These are phyloP conservation scores for Fulvia fulva DNA, from an alignment of 2,329 filamentous ascomycete species.

Conservation along the genomic window DNA sequence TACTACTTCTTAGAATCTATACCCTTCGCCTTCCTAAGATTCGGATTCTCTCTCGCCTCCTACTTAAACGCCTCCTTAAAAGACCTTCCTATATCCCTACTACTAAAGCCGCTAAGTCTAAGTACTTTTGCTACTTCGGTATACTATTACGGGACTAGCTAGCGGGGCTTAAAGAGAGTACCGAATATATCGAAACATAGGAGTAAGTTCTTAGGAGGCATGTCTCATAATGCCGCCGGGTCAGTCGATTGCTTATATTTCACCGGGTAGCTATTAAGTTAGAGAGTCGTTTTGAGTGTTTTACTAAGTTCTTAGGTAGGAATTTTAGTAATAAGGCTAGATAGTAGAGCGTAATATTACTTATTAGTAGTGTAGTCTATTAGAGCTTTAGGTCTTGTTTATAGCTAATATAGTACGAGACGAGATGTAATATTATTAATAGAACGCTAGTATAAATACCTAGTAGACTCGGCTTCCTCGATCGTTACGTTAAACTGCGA, in stretches of 20 bases:
- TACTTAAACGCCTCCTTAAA: slow-evolving; percentile 49
- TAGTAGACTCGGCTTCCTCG: too few species aligned
- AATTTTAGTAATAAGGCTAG: too few species aligned
- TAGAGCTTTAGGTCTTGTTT: too few species aligned
- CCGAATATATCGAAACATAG: slow-evolving; percentile 63
- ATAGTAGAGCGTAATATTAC: too few species aligned
- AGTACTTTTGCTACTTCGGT: slow-evolving; percentile 48
- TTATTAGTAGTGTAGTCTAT: too few species aligned
- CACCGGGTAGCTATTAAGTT: neutral
- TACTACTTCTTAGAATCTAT: slow-evolving; percentile 57
- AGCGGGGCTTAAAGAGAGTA: slow-evolving; percentile 56
- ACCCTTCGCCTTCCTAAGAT: slow-evolving; percentile 54
- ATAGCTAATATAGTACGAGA: too few species aligned
- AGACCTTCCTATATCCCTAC: slow-evolving; percentile 39
- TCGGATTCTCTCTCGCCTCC: slow-evolving; percentile 49
- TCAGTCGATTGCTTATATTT: neutral
- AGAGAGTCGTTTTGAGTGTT: too few species aligned
- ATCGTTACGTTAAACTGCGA: too few species aligned
- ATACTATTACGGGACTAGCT: slow-evolving; percentile 53
- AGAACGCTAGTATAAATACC: too few species aligned
- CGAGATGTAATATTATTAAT: too few species aligned
- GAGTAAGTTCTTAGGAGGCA: slow-evolving; percentile 44
- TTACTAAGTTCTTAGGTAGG: too few species aligned
- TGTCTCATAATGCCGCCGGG: neutral
- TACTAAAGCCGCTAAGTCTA: slow-evolving; percentile 45